Evolutionary conservation across 2,329 filamentous ascomycete genomes (phyloP), one percentile per base, ranked within the genome.

Genomic region (Penicillium glabrum): DNA sequence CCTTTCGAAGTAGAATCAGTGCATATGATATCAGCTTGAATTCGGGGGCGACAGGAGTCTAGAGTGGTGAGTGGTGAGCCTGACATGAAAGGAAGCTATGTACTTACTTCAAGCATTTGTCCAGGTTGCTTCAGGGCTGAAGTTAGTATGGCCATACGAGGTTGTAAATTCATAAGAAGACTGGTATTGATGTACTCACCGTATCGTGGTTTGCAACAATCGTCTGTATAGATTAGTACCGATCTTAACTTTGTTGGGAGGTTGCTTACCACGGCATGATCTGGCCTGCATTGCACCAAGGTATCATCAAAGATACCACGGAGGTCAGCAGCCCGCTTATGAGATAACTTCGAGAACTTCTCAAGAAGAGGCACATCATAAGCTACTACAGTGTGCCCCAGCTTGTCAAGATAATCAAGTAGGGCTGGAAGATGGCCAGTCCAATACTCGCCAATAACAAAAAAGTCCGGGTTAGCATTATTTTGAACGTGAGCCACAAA

Each of bases 21-120:
- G 87, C 77, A 70, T 91, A 90, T 13, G 88, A 89, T 16, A 91
- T 78, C 0, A 87, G 82, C 71, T 90, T 90, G 77, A 91, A 89
- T 75, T 83, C 87, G 26, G 80, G 78, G 54, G 85, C 81, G 41
- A 91, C 83, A 1, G 83, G 82, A 0, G 85, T 83, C 63, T 83
- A 5, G 19, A 14, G 5, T 53, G 5, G 5, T 46, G 35, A 47
- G 39, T 23, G 6, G 29, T 41, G 46, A 31, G 31, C 3, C 16
- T 4, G 9, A 10, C 51, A 16, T 35, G 26, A 46, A 19, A 27
- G 27, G 26, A 16, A 21, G 16, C 39, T 35, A 26, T 29, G 16
- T 13, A 46, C 66, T 63, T 65, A 78, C 79, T 66, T 83, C 85
- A 44, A 87, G 78, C 1, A 84, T 82, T 69, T 89, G 86, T 31